These are phyloP conservation scores for Lachancea waltii DNA, from an alignment of 805 yeast genomes.

Conservation along the genomic window DNA sequence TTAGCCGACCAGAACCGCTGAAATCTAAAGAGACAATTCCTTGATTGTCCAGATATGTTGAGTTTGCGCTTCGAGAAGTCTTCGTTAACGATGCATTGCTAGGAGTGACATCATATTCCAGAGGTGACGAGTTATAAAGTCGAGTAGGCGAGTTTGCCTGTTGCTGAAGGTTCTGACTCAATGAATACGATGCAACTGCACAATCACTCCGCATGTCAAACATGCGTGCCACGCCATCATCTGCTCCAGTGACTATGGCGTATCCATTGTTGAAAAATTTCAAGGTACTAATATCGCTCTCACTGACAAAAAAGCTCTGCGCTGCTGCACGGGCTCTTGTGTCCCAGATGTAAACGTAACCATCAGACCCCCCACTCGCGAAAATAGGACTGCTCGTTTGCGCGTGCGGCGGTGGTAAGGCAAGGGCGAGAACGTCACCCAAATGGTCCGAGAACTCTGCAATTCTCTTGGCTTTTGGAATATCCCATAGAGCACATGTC, in stretches of 20 bases:
- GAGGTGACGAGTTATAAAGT: conserved; percentile 18
- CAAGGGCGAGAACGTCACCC: conserved; percentile 60
- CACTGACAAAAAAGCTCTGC: conserved; percentile 48
- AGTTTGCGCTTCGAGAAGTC: conserved; percentile 13
- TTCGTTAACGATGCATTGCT: conserved; percentile 8
- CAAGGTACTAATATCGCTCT: conserved; percentile 57
- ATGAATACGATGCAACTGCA: conserved; percentile 46
- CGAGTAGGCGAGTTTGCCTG: conserved; percentile 6
- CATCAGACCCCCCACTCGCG: conserved; percentile 63
- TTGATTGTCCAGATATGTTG: conserved; percentile 44
- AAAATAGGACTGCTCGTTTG: conserved; percentile 33
- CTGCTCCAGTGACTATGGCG: conserved; percentile 69
- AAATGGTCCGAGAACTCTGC: conserved; percentile 58
- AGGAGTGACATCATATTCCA: conserved; percentile 25
- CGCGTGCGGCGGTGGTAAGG: conserved; percentile 27
- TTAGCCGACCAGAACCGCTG: conserved; percentile 64
- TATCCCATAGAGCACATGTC: conserved; percentile 77
- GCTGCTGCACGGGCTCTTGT: conserved; percentile 42
- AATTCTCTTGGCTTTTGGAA: conserved; percentile 47
- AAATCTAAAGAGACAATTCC: conserved; percentile 70
- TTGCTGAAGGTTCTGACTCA: conserved; percentile 19
- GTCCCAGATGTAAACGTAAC: conserved; percentile 64
- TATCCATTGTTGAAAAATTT: conserved; percentile 64
- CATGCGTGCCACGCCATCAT: conserved; percentile 64
- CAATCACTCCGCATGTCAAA: conserved; percentile 77